Evolutionary conservation across 2,329 filamentous ascomycete genomes (phyloP).

Genomic region (Cadophora gregata): DNA sequence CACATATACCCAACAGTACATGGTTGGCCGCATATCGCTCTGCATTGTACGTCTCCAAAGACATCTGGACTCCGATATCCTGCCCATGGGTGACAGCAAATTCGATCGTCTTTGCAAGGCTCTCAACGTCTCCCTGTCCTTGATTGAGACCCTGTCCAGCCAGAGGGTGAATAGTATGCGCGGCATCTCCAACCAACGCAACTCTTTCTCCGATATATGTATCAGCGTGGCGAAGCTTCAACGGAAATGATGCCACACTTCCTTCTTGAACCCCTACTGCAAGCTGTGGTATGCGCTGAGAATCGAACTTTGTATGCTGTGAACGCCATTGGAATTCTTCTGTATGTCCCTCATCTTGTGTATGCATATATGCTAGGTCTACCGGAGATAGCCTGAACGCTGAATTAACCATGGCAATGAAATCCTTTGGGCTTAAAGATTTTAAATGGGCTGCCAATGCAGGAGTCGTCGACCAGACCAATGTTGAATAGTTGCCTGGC

Average conservation of each 20-base stretch:
- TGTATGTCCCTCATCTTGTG: slow-evolving; percentile 60
- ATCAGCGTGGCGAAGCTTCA: slow-evolving; percentile 91
- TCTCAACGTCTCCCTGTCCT: slow-evolving; percentile 86
- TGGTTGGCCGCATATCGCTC: slow-evolving; percentile 86
- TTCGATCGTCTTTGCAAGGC: slow-evolving; percentile 75
- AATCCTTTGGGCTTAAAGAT: slow-evolving; percentile 72
- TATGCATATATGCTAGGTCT: slow-evolving; percentile 85
- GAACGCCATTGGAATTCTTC: slow-evolving; percentile 87
- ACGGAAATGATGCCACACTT: slow-evolving; percentile 86
- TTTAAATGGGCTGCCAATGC: slow-evolving; percentile 81
- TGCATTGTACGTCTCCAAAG: slow-evolving; percentile 79
- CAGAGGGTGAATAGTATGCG: slow-evolving; percentile 92
- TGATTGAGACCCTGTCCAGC: slow-evolving; percentile 95
- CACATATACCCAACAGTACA: slow-evolving; percentile 77
- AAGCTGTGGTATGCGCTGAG: slow-evolving; percentile 65
- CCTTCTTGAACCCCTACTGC: slow-evolving; percentile 76
- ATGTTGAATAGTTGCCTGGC: slow-evolving; percentile 79
- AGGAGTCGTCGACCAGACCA: slow-evolving; percentile 95
- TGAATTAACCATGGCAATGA: slow-evolving; percentile 88
- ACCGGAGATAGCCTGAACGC: slow-evolving; percentile 83
- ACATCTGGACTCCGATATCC: slow-evolving; percentile 81
- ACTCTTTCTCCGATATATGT: slow-evolving; percentile 91
- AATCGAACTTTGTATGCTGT: slow-evolving; percentile 67
- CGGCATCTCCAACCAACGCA: slow-evolving; percentile 90
- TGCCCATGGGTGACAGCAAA: slow-evolving; percentile 82